Evolutionary conservation across 2,329 filamentous ascomycete species (phyloP).

Genomic region (Penicillium vulpinum): DNA sequence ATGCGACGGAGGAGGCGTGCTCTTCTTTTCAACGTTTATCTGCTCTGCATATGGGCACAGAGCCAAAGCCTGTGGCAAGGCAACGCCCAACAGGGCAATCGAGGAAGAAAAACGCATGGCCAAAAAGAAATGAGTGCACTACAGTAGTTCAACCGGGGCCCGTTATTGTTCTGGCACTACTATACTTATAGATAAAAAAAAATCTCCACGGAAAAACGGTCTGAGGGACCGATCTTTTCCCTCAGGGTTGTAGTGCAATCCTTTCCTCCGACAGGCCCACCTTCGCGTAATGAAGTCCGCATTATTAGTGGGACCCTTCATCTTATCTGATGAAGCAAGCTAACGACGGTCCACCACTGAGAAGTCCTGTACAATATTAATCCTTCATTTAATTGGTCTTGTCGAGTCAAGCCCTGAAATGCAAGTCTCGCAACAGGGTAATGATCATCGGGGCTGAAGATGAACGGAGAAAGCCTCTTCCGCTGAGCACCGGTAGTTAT

Average conservation of each 20-base stretch:
- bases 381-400: not conserved
- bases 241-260: not conserved
- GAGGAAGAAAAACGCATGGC: not conserved
- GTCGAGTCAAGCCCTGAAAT: not conserved
- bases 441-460: not conserved
- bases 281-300: not conserved
- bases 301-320: slow-evolving; percentile 1
- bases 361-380: not conserved
- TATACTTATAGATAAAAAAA: not conserved
- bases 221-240: not conserved
- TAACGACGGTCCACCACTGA: not conserved
- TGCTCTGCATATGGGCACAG: slow-evolving; percentile 9
- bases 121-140: not conserved
- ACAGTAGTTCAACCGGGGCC: not conserved
- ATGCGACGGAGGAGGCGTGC: not conserved
- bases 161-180: not conserved
- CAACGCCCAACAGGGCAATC: slow-evolving; percentile 1
- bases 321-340: slow-evolving; percentile 7
- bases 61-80: not conserved
- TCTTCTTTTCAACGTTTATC: slow-evolving; percentile 5
- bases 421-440: not conserved
- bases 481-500: not conserved
- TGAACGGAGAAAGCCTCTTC: not conserved
- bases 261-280: slow-evolving; percentile 1
- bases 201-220: not conserved